Conservation (phyloP, 2,329 filamentous ascomycete genomes). For the Anisogramma anomala region DNA sequence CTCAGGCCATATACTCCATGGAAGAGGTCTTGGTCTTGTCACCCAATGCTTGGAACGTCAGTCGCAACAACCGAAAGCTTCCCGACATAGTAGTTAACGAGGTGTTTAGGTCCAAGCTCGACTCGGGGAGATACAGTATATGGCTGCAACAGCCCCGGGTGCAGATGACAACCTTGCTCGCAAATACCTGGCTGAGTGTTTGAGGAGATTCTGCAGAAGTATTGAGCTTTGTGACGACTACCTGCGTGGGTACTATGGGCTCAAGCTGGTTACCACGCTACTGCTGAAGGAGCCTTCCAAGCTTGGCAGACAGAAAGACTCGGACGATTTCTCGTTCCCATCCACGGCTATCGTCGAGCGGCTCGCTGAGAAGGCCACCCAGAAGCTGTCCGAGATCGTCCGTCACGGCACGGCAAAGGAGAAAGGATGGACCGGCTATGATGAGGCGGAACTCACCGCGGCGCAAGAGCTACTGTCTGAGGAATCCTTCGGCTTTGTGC, state of each 20-base stretch:
- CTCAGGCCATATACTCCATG: slow-evolving; percentile 75
- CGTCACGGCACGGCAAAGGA: slow-evolving; percentile 49
- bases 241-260: slow-evolving; percentile 80
- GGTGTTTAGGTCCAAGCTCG: slow-evolving; percentile 63
- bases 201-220: slow-evolving; percentile 80
- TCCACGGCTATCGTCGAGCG: slow-evolving; percentile 48
- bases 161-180: slow-evolving; percentile 28
- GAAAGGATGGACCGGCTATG: slow-evolving; percentile 61
- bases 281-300: slow-evolving; percentile 35
- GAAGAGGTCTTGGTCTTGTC: slow-evolving; percentile 81
- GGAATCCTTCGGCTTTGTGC: slow-evolving; percentile 32
- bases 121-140: slow-evolving; percentile 71
- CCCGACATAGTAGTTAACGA: slow-evolving; percentile 14
- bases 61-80: slow-evolving; percentile 24
- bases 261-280: slow-evolving; percentile 56
- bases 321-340: slow-evolving; percentile 43
- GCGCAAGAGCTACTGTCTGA: slow-evolving; percentile 55
- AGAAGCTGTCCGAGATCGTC: slow-evolving; percentile 67
- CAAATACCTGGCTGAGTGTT: slow-evolving; percentile 55
- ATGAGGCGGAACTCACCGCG: slow-evolving; percentile 58
- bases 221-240: slow-evolving; percentile 92
- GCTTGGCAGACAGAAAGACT: slow-evolving; percentile 33
- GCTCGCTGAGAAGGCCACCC: slow-evolving; percentile 60
- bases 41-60: slow-evolving; percentile 91
- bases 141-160: slow-evolving; percentile 42